A percentile compares a stretch with the other conserved stretches of the same genome.
Evolutionary conservation across 2,329 filamentous ascomycete genomes (phyloP).

Genomic region (Didymellaceae sp.): DNA sequence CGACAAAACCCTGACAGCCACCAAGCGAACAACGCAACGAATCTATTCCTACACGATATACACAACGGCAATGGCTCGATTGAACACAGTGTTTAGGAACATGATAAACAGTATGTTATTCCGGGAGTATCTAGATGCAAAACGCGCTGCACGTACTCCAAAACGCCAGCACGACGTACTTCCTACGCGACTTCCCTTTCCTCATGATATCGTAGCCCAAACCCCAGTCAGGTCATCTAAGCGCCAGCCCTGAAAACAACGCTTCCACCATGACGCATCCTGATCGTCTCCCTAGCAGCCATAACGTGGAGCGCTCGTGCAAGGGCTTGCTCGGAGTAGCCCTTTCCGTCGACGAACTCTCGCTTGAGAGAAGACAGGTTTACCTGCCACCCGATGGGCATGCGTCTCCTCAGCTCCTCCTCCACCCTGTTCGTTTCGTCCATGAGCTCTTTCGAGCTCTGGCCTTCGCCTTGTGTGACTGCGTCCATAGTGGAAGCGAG

Average conservation of each 20-base stretch:
- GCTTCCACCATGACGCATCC: conserved; percentile 71
- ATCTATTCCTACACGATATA: too few species aligned
- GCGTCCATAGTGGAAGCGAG: conserved; percentile 97
- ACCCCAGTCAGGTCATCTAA: neutral
- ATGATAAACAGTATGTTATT: neutral
- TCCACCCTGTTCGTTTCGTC: conserved; percentile 89
- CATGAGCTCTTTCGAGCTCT: conserved; percentile 83
- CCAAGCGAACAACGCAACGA: too few species aligned
- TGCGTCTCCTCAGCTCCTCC: conserved; percentile 81
- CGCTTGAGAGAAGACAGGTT: conserved; percentile 83
- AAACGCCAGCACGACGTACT: conserved; percentile 2
- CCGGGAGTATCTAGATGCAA: conserved; percentile 8
- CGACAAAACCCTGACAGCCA: too few species aligned
- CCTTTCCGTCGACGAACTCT: conserved; percentile 91
- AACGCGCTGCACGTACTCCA: conserved; percentile 2
- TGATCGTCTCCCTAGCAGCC: conserved; percentile 85
- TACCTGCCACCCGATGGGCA: conserved; percentile 96
- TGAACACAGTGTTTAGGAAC: too few species aligned
- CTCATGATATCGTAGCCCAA: neutral
- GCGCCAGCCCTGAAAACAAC: conserved; percentile 33
- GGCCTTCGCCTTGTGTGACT: conserved; percentile 83
- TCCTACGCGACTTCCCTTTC: neutral
- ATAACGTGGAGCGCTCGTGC: conserved; percentile 85
- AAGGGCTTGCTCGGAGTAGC: conserved; percentile 85
- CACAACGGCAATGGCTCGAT: too few species aligned